phyloP scores from a whole-genome alignment of 257 asterid species.

The Rhazya stricta region DNA sequence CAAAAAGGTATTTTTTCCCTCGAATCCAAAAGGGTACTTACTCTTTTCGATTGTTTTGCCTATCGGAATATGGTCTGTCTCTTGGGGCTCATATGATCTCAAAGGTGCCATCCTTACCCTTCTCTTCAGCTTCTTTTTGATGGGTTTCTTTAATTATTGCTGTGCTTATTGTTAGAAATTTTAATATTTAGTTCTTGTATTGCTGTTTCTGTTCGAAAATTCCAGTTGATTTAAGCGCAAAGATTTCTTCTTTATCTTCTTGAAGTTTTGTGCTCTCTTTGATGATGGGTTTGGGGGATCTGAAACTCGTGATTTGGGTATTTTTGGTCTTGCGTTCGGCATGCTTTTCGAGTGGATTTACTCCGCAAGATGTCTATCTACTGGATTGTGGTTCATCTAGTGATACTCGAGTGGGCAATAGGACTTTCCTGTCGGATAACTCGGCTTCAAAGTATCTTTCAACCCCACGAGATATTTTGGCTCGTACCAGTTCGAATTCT shows the following conservation, averaged over 20 bases:
- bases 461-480: conserved; percentile 30
- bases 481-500: conserved; percentile 26
- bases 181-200: conserved; percentile 10
- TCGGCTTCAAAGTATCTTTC: conserved; percentile 32
- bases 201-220: background rate
- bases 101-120: conserved; percentile 37
- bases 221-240: background rate
- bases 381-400: conserved; percentile 41
- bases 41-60: conserved; percentile 13
- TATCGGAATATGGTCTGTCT: conserved; percentile 23
- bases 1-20: background rate
- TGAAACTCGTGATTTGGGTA: conserved; percentile 18
- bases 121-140: conserved; percentile 14
- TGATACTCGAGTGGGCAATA: conserved; percentile 25
- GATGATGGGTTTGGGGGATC: conserved; percentile 21
- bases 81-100: conserved; percentile 29
- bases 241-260: conserved; percentile 15
- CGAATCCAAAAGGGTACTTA: conserved; percentile 3
- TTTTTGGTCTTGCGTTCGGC: conserved; percentile 18
- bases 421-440: conserved; percentile 33
- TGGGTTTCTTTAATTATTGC: conserved; percentile 24
- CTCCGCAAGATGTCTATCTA: conserved; percentile 34
- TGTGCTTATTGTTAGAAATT: background rate
- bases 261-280: conserved; percentile 12
- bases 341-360: conserved; percentile 31